Evolutionary conservation across 352 stramenopile genomes (phyloP), one percentile per base, ranked within the genome.

Genomic region (Globisporangium barbulae): DNA sequence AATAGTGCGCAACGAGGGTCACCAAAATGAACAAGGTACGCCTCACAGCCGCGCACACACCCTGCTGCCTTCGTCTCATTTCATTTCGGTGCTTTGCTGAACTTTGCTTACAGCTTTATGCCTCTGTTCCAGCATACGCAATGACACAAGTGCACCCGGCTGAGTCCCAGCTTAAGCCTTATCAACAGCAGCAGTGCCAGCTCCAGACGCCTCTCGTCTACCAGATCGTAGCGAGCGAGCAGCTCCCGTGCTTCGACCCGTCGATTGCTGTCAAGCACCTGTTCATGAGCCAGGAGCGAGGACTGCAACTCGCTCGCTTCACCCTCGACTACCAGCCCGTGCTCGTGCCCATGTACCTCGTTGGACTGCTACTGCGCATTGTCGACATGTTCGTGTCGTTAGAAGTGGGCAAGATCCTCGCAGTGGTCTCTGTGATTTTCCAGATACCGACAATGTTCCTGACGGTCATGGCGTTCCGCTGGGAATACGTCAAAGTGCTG

Each of bases 211-310:
- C 52, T n/a, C 37, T 60, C 25, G 39, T 53, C 9, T 61, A 61
- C 41, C 8, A 53, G 8, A 61, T 61, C 28, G 41, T 53, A 8
- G 55, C 9, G 41, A 61, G 55, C 41, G 55, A 61, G 41, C 39
- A 61, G 17, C 55, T 61, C 8, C 55, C 55, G 41, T 50, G 17
- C 17, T 61, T 61, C 3, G 28, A 61, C 41, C 55, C 55, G 37
- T 42, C 55, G 17, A 53, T 53, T 25, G 8, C 41, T 13, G 42
- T 61, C 39, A 53, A 53, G 7, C 22, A 61, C 9, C 4, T 61
- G 41, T 53, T 61, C 55, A 41, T 61, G 28, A 53, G 30, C 41
- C 15, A 28, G 1, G 41, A 31, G 15, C 25, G 21, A 30, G 55
- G 39, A 19, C 17, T 28, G 15, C 2, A 22, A 15, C 13, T 61